Conservation (phyloP, 2,329 filamentous ascomycete species). For the Fusarium fracticaudum region DNA sequence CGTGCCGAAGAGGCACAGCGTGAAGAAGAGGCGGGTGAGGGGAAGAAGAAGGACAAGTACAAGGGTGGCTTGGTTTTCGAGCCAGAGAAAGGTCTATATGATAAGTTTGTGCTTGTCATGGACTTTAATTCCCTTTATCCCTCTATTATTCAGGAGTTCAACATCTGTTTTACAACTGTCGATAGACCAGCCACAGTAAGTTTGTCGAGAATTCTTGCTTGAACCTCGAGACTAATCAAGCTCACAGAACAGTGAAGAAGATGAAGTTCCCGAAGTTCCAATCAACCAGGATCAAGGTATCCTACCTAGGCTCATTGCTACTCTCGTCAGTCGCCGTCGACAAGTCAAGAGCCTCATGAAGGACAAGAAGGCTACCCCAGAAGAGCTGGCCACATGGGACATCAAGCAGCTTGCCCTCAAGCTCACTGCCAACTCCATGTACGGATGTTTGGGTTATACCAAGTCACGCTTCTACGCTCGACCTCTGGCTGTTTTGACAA, state of each 20-base stretch:
- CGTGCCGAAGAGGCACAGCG: constrained; percentile 75
- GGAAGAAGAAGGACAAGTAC: constrained; percentile 99
- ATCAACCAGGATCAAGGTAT: constrained; percentile 82
- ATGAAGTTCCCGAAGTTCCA: constrained; percentile 89
- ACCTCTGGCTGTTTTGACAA: constrained; percentile 93
- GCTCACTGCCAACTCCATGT: constrained; percentile 99
- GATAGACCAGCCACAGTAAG: constrained; percentile 78
- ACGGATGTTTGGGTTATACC: constrained; percentile 95
- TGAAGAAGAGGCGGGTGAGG: constrained; percentile 75
- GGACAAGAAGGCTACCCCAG: constrained; percentile 82
- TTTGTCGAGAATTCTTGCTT: constrained; percentile 4
- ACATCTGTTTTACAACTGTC: constrained; percentile 99
- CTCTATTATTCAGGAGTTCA: constrained; percentile 98
- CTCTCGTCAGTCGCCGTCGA: constrained; percentile 85
- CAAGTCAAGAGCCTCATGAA: constrained; percentile 99
- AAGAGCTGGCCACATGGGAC: constrained; percentile 94
- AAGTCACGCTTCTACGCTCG: constrained; percentile 98
- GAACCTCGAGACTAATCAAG: constrained; percentile 41
- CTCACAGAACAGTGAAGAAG: constrained; percentile 73
- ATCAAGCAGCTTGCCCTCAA: constrained; percentile 98
- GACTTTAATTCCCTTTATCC: constrained; percentile 99
- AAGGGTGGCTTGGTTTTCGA: constrained; percentile 99
- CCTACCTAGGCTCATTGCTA: constrained; percentile 89
- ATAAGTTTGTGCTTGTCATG: constrained; percentile 99
- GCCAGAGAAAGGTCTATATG: constrained; percentile 95